Evolutionary conservation across 345 rosid species (phyloP), one percentile per base, ranked within the genome.

Genomic region (Punica granatum): DNA sequence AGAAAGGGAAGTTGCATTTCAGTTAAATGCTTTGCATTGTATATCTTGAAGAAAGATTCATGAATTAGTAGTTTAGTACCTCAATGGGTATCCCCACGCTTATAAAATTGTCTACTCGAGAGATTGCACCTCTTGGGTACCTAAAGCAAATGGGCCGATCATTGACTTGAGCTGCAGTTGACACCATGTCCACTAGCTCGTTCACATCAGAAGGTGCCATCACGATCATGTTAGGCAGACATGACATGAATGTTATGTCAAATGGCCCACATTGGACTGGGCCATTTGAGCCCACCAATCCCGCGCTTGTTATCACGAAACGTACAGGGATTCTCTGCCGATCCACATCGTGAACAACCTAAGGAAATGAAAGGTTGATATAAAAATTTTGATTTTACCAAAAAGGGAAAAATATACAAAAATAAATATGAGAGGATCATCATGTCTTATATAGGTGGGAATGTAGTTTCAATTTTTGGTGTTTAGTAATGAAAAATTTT

Each of bases 201-300:
- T 87, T 88, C 79, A 90, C 98, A 36, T 90, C 78, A 1, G 97
- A 84, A 65, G 98, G 96, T 37, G 98, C 98, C 98, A 92, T 90
- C 67, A 90, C 88, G 72, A 92, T 81, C 98, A 93, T 93, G 81
- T 86, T 93, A 67, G 98, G 98, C 80, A 93, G 83, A 51, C 88
- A 93, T 71, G 98, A 87, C 97, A 93, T 90, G 74, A 86, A 92
- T 48, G 97, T 83, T 74, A 93, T 84, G 72, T 93, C 98, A 41
- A 88, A 93, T 69, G 96, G 87, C 42, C 98, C 98, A 72, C 87
- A 87, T 62, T 87, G 89, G 63, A 78, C 71, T 4, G 98, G 90
- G 67, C 98, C 98, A 78, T 87, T 92, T 2, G 90, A 83, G 63
- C 98, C 97, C 54, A 88, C 98, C 74, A 92, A 73, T 51, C 98